Percentiles rank a stretch among this genome's conserved stretches.
Conservation (phyloP, 805 yeast genomes). For the Candida coquimbonensis region DNA sequence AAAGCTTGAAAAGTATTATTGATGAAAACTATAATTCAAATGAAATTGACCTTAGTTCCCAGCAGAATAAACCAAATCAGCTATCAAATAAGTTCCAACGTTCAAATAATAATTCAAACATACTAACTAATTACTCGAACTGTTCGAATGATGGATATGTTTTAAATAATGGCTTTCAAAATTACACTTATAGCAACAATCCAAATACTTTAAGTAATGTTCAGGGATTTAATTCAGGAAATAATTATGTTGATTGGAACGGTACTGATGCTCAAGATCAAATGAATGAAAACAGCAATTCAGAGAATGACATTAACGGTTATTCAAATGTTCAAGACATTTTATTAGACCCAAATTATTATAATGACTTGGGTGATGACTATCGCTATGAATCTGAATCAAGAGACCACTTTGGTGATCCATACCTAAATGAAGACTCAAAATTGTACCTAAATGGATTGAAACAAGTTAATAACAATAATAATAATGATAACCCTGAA, state of each 20-base stretch:
- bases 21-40: constrained; percentile 12
- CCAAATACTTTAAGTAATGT: background rate
- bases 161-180: background rate
- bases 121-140: too few species aligned
- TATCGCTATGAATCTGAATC: background rate
- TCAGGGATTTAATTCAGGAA: background rate
- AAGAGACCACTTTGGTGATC: background rate
- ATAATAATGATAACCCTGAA: background rate
- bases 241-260: constrained; percentile 6
- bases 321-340: background rate
- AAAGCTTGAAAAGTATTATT: constrained; percentile 6
- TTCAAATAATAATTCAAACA: too few species aligned
- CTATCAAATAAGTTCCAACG: too few species aligned
- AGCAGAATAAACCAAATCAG: too few species aligned
- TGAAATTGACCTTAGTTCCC: background rate
- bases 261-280: background rate
- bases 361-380: too few species aligned
- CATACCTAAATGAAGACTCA: too few species aligned
- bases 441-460: too few species aligned
- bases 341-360: background rate
- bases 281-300: background rate
- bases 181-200: background rate
- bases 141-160: too few species aligned
- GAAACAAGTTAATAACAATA: background rate
- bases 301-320: background rate